Conservation (phyloP, 2,329 filamentous ascomycete species). For the Diaporthe citrichinensis region DNA sequence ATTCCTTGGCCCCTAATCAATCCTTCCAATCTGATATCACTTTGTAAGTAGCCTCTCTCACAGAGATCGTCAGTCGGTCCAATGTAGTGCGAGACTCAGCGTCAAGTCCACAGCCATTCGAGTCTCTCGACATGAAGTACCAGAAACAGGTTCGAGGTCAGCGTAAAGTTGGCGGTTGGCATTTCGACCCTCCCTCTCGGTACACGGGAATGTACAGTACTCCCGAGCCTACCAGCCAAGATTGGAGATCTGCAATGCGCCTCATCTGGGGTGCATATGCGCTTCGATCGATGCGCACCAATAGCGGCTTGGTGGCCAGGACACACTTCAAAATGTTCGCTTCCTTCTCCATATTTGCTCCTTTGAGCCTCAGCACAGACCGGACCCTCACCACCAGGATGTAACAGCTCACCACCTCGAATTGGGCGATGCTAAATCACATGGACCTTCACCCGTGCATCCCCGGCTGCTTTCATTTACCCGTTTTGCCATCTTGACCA, state of each 20-base stretch:
- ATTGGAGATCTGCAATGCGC: conserved; percentile 31
- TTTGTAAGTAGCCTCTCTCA: background rate
- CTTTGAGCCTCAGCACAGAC: conserved; percentile 29
- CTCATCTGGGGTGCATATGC: conserved; percentile 41
- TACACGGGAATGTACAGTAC: conserved; percentile 21
- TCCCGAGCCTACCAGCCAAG: conserved; percentile 23
- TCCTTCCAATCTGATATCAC: conserved; percentile 10
- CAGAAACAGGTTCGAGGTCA: conserved; percentile 4
- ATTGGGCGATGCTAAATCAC: conserved; percentile 16
- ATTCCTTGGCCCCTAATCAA: background rate
- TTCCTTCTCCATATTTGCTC: conserved; percentile 8
- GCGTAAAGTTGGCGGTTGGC: background rate
- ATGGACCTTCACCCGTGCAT: conserved; percentile 11
- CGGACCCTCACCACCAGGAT: conserved; percentile 26
- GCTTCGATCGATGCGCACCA: conserved; percentile 38
- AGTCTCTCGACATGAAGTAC: background rate
- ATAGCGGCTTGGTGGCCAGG: conserved; percentile 29
- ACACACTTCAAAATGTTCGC: background rate
- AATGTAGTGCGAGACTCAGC: background rate
- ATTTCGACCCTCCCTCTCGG: conserved; percentile 32
- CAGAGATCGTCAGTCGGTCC: background rate
- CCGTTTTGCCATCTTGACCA: conserved; percentile 14
- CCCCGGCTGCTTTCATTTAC: conserved; percentile 8
- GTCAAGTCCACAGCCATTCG: background rate
- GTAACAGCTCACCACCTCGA: conserved; percentile 17